These are phyloP conservation scores for Cladophialophora bantiana DNA, from an alignment of 2,329 filamentous ascomycete genomes.

Conservation along the genomic window DNA sequence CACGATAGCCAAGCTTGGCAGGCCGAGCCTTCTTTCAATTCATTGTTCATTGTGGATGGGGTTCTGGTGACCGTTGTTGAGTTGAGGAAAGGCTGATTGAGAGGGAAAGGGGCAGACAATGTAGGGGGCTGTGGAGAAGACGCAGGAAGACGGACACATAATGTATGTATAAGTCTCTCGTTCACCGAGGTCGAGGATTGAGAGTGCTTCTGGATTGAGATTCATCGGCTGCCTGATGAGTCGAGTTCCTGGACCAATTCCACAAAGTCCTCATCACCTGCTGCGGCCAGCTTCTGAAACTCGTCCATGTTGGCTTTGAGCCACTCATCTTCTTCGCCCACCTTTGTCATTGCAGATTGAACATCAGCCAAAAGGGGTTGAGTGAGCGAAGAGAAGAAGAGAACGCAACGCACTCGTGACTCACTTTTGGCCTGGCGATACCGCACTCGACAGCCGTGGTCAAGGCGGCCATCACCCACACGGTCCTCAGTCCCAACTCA, in stretches of 20 bases:
- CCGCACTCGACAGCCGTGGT: slow-evolving; percentile 34
- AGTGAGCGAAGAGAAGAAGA: slow-evolving; percentile 8
- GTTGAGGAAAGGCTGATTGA: slow-evolving; percentile 15
- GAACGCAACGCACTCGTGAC: background rate
- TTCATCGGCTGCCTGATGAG: slow-evolving; percentile 6
- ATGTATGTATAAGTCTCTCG: background rate
- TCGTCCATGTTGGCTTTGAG: slow-evolving; percentile 25
- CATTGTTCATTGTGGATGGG: slow-evolving; percentile 13
- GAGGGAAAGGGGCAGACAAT: background rate
- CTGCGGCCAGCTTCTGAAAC: slow-evolving; percentile 26
- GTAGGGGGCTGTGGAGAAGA: background rate
- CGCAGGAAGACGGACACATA: slow-evolving; percentile 5
- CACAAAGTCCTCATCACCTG: slow-evolving; percentile 30
- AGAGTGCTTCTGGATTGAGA: slow-evolving; percentile 7
- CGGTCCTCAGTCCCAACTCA: slow-evolving; percentile 24
- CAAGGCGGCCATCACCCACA: slow-evolving; percentile 31
- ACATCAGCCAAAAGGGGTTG: background rate
- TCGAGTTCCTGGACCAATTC: slow-evolving; percentile 30
- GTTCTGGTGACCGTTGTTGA: slow-evolving; percentile 10
- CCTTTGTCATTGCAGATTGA: slow-evolving; percentile 14
- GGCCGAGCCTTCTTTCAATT: slow-evolving; percentile 28
- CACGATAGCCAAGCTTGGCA: slow-evolving; percentile 23
- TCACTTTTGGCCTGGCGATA: slow-evolving; percentile 31
- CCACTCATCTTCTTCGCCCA: slow-evolving; percentile 32
- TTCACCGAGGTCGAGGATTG: background rate